Base-by-base conservation (phyloP, 2,329 filamentous ascomycete genomes). In the Calonectria crousiana region DNA sequence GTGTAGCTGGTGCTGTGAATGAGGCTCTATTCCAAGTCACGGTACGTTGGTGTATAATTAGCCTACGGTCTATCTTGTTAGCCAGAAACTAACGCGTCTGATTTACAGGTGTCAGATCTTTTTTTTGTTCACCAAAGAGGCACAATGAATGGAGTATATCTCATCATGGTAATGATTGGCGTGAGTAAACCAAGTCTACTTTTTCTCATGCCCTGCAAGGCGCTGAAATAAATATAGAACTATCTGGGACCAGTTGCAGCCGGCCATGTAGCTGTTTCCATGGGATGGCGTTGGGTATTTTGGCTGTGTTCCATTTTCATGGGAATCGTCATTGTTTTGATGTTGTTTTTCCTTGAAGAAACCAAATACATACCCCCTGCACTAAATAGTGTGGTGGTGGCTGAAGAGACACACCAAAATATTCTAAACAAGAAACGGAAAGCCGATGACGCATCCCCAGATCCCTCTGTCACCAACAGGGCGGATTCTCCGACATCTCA, bases 1-100 rank as follows among this genome's bases (percentile, higher is more conserved):
- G 85, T 0, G 67, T 86, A 18, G 84, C 84, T 4, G 84, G 83
- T 11, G 82, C 84, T 1, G 83, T 83, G 1, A 86, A 85, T 26
- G 84, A 86, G 66, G 81, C 83, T 1, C 82, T 84, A 13, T 81
- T 81, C 4, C 83, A 86, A 62, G 84, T 86, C 28, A 86, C 83
- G 23, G 81, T 81, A 44, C 0, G 72, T 47, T 1, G 14, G 23
- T 18, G 20, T 9, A 11, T 9, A 34, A 9, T 9, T 14, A n/a
- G 18, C 8, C 6, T 1, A 20, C 5, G 2, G 30, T 6, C 4
- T 14, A 20, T 13, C 6, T 13, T 13, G 23, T 23, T 5, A 4
- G 16, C 9, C 1, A 34, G 23, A 18, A 26, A 23, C 41, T 60
- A 34, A 72, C 38, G 5, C 4, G 6, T 11, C 16, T n/a, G 23